phyloP scores from a whole-genome alignment of 768 basidiomycete genomes.

The Phaffia tasmanica region DNA sequence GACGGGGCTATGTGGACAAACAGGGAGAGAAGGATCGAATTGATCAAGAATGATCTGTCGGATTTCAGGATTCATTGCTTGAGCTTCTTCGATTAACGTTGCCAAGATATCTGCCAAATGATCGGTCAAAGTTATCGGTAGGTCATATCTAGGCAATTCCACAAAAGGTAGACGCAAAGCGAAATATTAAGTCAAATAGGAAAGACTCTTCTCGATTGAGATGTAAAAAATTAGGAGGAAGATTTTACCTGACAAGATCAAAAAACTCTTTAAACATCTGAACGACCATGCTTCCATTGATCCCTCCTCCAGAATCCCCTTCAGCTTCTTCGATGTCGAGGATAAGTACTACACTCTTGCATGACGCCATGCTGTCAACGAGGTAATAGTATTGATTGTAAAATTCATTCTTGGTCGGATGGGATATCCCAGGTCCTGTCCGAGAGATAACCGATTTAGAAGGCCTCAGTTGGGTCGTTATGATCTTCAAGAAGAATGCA shows the following conservation, averaged over 20 bases:
- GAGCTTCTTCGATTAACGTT: constrained; percentile 77
- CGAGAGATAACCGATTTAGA: background rate
- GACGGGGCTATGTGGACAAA: background rate
- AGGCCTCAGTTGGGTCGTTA: constrained; percentile 43
- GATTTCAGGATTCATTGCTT: constrained; percentile 62
- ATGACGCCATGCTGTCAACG: constrained; percentile 82
- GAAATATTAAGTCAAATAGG: background rate
- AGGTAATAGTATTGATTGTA: constrained; percentile 89
- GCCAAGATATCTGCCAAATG: constrained; percentile 74
- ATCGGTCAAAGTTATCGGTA: constrained; percentile 20
- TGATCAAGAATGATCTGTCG: constrained; percentile 73
- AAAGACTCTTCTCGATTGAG: background rate
- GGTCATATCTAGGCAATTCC: constrained; percentile 17
- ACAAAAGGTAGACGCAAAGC: too few species aligned
- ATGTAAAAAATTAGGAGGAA: background rate
- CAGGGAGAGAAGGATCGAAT: constrained; percentile 41
- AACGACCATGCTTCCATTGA: constrained; percentile 10
- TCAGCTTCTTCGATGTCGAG: constrained; percentile 83
- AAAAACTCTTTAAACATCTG: constrained; percentile 72
- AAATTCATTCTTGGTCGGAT: constrained; percentile 40
- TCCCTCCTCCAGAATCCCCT: constrained; percentile 58
- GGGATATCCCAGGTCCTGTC: background rate
- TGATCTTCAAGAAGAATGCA: constrained; percentile 86
- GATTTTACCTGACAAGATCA: constrained; percentile 51
- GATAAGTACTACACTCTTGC: constrained; percentile 87